These are phyloP conservation scores for Nannochloropsis oceanica DNA, from an alignment of 108 stramenopile genomes.

Conservation along the genomic window DNA sequence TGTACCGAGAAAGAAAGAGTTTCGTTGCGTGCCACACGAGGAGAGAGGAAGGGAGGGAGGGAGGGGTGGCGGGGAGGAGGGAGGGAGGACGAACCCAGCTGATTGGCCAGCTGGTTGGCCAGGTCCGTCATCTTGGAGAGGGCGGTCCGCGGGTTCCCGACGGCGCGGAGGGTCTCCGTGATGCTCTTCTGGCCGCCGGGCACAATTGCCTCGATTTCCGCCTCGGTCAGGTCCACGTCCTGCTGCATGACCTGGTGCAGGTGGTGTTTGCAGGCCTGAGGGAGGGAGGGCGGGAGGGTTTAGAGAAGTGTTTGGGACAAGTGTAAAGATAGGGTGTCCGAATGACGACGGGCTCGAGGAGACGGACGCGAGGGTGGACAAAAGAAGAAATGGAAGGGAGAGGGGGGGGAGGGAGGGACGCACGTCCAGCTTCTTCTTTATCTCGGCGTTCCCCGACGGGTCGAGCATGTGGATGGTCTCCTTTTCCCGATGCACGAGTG, in stretches of 20 bases:
- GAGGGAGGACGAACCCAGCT: slow-evolving; percentile 62
- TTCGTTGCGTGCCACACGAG: too few relatives aligned
- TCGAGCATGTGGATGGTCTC: slow-evolving; percentile 82
- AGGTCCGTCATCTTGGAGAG: slow-evolving; percentile 58
- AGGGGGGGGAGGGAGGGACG: too few relatives aligned
- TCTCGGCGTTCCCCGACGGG: slow-evolving; percentile 83
- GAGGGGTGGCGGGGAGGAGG: slow-evolving; percentile 49
- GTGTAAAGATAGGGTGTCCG: too few relatives aligned
- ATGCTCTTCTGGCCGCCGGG: slow-evolving; percentile 54
- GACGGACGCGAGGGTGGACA: too few relatives aligned
- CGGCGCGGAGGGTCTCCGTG: slow-evolving; percentile 52
- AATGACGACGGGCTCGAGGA: too few relatives aligned
- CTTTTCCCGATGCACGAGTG: slow-evolving; percentile 81
- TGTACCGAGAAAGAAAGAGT: too few relatives aligned
- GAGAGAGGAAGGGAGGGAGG: neutral
- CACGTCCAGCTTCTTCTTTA: slow-evolving; percentile 60
- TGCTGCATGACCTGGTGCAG: slow-evolving; percentile 46
- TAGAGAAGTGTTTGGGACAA: too few relatives aligned
- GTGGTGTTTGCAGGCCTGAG: too few relatives aligned
- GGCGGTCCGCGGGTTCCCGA: slow-evolving; percentile 70
- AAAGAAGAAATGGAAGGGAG: too few relatives aligned
- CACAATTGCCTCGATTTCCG: slow-evolving; percentile 47
- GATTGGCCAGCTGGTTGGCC: slow-evolving; percentile 60
- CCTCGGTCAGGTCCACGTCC: slow-evolving; percentile 50
- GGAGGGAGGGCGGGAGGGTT: too few relatives aligned